Base-by-base conservation (phyloP, 108 stramenopile genomes). In the Aurantiochytrium sp. region DNA sequence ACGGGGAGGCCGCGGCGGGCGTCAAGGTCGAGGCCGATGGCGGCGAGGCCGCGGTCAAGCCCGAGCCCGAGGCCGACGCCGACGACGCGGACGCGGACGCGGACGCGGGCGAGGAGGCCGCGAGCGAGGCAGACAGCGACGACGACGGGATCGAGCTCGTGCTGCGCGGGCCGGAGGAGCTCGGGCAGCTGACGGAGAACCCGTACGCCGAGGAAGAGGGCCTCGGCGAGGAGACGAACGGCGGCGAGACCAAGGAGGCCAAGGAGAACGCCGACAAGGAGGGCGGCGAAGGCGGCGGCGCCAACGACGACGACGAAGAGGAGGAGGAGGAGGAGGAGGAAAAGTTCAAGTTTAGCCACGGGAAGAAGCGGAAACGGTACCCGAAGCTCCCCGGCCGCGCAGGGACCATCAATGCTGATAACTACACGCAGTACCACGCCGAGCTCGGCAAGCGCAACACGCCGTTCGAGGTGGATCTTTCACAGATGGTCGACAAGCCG, bases 281-380 rank as follows among this genome's bases (percentile, higher is more conserved):
- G 0, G 85, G 24, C 48, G 32, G 54, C 6, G 52, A 85, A 1
- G 52, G 31, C 5, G 68, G 24, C 21, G 55, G n/a, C n/a, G n/a
- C n/a, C n/a, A n/a, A 59, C 5, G 55, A 59, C 5, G 55, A 32
- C 5, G 69, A 81, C 4, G 69, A 81, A 24, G 69, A 85, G 24
- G 85, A 85, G 21, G 85, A 85, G 15, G 85, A 85, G 8, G 50
- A 54, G 8, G 85, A 54, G n/a, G 50, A 27, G 4, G 85, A 85
- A 37, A 85, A 81, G 45, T 81, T 81, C 45, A 81, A 81, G 24
- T 81, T 81, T 81, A 81, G 73, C 45, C 73, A 81, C 30, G 73
- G 73, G 1, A 65, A 65, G 8, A 81, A 81, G 24, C 39, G 42
- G n/a, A 81, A 81, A n/a, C 21, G 45, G 36, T 81, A 22, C 2